These are phyloP conservation scores for Termitomyces titanicus DNA, from an alignment of 768 basidiomycete species.

Conservation along the genomic window DNA sequence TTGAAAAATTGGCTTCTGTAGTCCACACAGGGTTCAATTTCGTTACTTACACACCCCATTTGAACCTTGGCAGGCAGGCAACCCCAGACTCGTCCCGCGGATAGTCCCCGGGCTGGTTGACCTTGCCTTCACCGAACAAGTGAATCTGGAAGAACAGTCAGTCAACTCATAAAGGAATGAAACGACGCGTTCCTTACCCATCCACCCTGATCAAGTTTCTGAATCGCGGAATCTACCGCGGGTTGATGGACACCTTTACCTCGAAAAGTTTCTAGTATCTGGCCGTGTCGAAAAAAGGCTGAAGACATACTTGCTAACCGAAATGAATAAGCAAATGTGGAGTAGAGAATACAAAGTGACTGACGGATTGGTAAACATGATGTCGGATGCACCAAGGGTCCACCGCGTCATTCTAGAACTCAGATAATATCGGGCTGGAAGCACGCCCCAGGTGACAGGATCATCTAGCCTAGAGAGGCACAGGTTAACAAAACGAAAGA, in stretches of 20 bases:
- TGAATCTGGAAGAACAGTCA: slow-evolving; percentile 59
- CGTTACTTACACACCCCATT: slow-evolving; percentile 88
- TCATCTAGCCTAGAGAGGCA: slow-evolving; percentile 63
- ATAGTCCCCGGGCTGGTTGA: slow-evolving; percentile 70
- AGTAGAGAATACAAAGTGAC: slow-evolving; percentile 22
- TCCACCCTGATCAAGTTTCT: slow-evolving; percentile 72
- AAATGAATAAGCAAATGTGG: slow-evolving; percentile 7
- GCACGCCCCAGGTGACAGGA: slow-evolving; percentile 83
- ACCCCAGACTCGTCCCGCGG: slow-evolving; percentile 35
- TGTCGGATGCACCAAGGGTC: slow-evolving; percentile 89
- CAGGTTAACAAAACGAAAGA: slow-evolving; percentile 2
- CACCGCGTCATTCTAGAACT: slow-evolving; percentile 68
- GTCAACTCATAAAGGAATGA: neutral
- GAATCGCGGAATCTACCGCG: slow-evolving; percentile 80
- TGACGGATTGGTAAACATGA: slow-evolving; percentile 93
- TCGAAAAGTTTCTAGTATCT: slow-evolving; percentile 89
- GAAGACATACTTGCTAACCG: slow-evolving; percentile 65
- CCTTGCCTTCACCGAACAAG: slow-evolving; percentile 85
- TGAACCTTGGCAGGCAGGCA: slow-evolving; percentile 68
- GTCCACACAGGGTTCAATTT: neutral
- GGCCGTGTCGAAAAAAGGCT: slow-evolving; percentile 83
- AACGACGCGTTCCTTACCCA: slow-evolving; percentile 61
- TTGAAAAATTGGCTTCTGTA: slow-evolving; percentile 1
- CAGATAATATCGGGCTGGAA: slow-evolving; percentile 63
- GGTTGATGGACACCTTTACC: slow-evolving; percentile 88